phyloP scores from a whole-genome alignment of 257 asterid species.

The Marsdenia floribunda region DNA sequence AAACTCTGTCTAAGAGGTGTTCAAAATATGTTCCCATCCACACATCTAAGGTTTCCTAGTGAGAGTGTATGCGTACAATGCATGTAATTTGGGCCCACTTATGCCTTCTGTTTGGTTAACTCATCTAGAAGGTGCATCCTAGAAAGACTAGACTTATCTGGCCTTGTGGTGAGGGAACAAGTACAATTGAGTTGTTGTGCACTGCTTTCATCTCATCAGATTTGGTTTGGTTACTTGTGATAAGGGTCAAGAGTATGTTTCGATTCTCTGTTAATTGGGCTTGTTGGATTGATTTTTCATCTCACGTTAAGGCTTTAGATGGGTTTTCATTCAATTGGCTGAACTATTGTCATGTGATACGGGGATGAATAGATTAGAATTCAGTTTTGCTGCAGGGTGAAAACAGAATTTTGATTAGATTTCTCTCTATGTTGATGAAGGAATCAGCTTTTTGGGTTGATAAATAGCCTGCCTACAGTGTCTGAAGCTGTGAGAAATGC shows the following conservation, averaged over 20 bases:
- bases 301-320: not conserved
- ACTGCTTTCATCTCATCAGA: not conserved
- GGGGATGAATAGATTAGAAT: not conserved
- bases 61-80: not conserved
- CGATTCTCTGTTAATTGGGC: not conserved
- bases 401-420: not conserved
- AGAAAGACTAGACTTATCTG: not conserved
- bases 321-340: not conserved
- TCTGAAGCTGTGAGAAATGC: slow-evolving; percentile 72
- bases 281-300: not conserved
- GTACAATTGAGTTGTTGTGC: not conserved
- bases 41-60: not conserved
- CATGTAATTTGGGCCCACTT: not conserved
- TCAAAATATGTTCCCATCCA: not conserved
- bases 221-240: too few species aligned
- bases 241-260: not conserved
- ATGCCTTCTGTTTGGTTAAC: not conserved
- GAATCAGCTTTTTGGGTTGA: slow-evolving; percentile 71
- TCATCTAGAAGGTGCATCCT: not conserved
- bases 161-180: not conserved
- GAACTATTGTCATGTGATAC: not conserved
- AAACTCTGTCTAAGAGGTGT: not conserved
- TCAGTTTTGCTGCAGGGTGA: not conserved
- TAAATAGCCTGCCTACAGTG: slow-evolving; percentile 69
- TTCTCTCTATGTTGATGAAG: slow-evolving; percentile 29